Conservation (phyloP, 257 asterid genomes). For the Solanum bulbocastanum region DNA sequence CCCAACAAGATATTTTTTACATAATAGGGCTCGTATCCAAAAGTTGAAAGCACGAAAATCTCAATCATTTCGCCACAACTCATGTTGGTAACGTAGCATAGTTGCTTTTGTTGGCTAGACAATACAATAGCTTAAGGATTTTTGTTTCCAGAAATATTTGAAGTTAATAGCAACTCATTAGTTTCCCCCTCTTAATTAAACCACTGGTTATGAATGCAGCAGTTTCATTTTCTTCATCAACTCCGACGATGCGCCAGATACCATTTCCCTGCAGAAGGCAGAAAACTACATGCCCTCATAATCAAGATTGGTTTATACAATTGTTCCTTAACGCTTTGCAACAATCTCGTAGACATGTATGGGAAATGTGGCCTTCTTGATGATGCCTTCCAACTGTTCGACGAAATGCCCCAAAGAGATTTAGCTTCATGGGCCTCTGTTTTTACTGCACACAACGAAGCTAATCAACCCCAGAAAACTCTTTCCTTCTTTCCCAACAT, state of each 20-base stretch:
- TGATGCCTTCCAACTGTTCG: slow-evolving; percentile 58
- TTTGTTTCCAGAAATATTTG: neutral
- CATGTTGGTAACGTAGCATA: too few relatives aligned
- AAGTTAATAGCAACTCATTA: neutral
- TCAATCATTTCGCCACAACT: neutral
- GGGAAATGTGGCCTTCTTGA: slow-evolving; percentile 37
- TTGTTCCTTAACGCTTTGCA: slow-evolving; percentile 21
- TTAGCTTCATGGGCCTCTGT: slow-evolving; percentile 76
- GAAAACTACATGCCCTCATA: slow-evolving; percentile 46
- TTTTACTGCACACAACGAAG: slow-evolving; percentile 57
- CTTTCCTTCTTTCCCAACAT: slow-evolving; percentile 28
- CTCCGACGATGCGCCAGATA: slow-evolving; percentile 40
- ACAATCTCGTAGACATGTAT: slow-evolving; percentile 44
- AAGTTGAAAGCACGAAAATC: too few relatives aligned
- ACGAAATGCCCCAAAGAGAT: slow-evolving; percentile 63
- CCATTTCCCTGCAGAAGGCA: slow-evolving; percentile 34
- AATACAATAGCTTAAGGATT: neutral
- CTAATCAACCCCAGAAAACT: slow-evolving; percentile 24
- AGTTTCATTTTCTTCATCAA: slow-evolving; percentile 23
- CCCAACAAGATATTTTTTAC: neutral
- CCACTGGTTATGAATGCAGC: slow-evolving; percentile 26
- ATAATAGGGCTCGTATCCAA: neutral
- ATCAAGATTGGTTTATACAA: slow-evolving; percentile 44
- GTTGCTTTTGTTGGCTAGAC: too few relatives aligned
- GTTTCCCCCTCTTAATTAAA: neutral